Evolutionary conservation across 805 yeast genomes (phyloP), one percentile per base, ranked within the genome.

Genomic region (Millerozyma miso): DNA sequence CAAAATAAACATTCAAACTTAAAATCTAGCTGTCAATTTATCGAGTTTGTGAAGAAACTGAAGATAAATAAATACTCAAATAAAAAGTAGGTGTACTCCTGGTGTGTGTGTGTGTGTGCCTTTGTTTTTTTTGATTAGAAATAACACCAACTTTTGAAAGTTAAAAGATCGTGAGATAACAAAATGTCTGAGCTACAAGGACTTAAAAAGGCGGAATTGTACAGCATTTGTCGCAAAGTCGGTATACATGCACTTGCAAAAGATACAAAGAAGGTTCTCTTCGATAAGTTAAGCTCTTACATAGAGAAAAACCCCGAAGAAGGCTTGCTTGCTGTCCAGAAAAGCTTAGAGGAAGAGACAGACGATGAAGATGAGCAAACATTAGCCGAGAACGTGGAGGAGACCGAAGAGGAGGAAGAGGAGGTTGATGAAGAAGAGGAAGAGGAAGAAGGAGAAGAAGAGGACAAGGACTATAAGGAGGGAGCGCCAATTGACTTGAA

Each of bases 141-240:
- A 23, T 7, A 23, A 23, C 10, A 23, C 10, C 10, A 23, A 23
- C 6, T 23, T 23, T 23, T 23, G 10, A 23, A 23, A 10, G 29
- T 23, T 23, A 23, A 10, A n/a, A n/a, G n/a, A n/a, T n/a, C n/a
- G 29, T 23, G 29, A 23, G 29, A 23, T 23, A 23, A 17, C 32
- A 46, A 26, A 8, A 67, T 69, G 74, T 59, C 69, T 37, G 69
- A 65, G 31, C 65, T 57, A 52, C 53, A 51, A 33, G 46, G 55
- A 35, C 65, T 52, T 48, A 70, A 65, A 49, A 70, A 70, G 53
- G 71, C 73, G 35, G 75, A 70, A 41, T 58, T 70, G 46, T 55
- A 63, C 49, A 53, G 50, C 35, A 65, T 61, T 33, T 63, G 65
- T 45, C 62, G 53, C 33, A 65, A 63, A 45, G 61, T 65, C 33